Base-by-base conservation (phyloP, 805 yeast genomes). In the Metschnikowia sp. region DNA sequence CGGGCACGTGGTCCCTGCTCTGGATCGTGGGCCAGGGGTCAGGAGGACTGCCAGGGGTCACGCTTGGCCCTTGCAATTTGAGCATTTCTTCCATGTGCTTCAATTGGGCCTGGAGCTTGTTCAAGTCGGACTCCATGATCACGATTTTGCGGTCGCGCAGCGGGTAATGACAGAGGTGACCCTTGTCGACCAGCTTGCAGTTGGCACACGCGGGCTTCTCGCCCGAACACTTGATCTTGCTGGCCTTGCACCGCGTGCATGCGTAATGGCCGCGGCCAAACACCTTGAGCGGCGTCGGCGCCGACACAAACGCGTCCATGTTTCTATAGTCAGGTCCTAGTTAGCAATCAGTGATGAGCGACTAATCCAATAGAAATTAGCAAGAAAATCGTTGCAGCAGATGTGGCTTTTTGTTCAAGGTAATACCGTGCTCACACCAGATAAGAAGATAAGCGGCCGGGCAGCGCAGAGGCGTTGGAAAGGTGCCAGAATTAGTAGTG, bases 241-340 rank as follows among this genome's bases (percentile, higher is more conserved):
- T 62, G 38, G 66, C 42, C 49, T 69, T 70, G 53, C 76, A 71
- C 30, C 74, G 60, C n/a, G 66, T 61, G 55, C 76, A 71, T 4
- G 76, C 76, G 50, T 71, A 70, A 50, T 71, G 76, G 38, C 65
- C 56, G 34, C 76, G 56, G 2, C 76, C 76, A 54, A 63, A 71
- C 31, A 71, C 74, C 58, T 70, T 70, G 30, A 71, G 54, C 12
- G 75, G 76, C 26, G 53, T 55, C 22, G 60, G 60, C 15, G 15
- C 33, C 33, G 33, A 31, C 7, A 12, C n/a, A 12, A 4, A 31
- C n/a, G n/a, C n/a, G 15, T 12, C 19, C 36, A 15, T 32, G 34
- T 1, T 32, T 32, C 34, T 3, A 32, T 32, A 12, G 6, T 32
- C 34, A 11, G n/a, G 34, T 32, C 26, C 26, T 5, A 22, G 3